Percentiles rank a stretch among this genome's conserved stretches.
These are phyloP conservation scores for Blastobotrys ciferrii DNA, from an alignment of 1,139 yeast genomes.

Conservation along the genomic window DNA sequence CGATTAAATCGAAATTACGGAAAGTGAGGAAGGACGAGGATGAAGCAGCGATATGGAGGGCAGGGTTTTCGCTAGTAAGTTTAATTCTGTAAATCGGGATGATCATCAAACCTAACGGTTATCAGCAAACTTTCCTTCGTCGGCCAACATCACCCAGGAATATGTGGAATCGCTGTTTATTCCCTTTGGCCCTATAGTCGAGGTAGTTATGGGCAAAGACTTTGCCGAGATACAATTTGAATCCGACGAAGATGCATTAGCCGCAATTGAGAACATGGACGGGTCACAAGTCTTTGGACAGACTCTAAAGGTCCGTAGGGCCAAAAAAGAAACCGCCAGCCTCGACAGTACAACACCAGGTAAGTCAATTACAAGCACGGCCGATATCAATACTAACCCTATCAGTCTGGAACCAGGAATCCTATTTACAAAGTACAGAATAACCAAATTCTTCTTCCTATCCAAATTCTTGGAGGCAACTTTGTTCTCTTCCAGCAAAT, in stretches of 20 bases:
- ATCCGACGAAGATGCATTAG: constrained; percentile 34
- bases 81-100: not conserved
- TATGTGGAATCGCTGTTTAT: constrained; percentile 31
- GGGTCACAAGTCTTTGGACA: constrained; percentile 33
- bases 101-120: not conserved
- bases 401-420: constrained; percentile 6
- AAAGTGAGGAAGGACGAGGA: too few species aligned
- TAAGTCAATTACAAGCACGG: too few species aligned
- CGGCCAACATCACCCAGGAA: constrained; percentile 22
- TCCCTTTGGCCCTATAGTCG: constrained; percentile 40
- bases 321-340: constrained; percentile 19
- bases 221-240: constrained; percentile 35
- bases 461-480: not conserved
- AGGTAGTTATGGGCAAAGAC: constrained; percentile 27
- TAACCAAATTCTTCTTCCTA: not conserved
- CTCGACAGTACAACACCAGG: constrained; percentile 20
- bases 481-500: too few species aligned
- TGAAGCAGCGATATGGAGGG: constrained; percentile 1
- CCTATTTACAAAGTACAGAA: not conserved
- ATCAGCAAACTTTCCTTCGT: constrained; percentile 12
- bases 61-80: constrained; percentile 1
- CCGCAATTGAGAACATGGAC: constrained; percentile 40
- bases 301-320: constrained; percentile 30
- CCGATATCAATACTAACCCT: too few species aligned
- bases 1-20: too few species aligned